Evolutionary conservation across 495 filamentous ascomycete genomes (phyloP).

Genomic region (Aspergillus nidulans): DNA sequence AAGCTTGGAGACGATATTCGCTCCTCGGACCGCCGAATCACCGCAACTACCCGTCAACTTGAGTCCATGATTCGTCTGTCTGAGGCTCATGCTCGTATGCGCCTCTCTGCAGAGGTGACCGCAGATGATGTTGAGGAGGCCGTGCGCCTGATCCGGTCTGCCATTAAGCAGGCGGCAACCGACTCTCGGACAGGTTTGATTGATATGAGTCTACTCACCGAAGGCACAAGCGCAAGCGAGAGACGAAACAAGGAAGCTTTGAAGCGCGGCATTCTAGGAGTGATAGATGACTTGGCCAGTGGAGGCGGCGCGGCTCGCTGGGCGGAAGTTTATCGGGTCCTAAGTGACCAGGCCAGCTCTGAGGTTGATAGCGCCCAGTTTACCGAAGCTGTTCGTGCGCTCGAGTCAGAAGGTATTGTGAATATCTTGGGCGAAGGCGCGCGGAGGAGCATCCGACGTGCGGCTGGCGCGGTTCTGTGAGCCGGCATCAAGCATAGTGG

Average conservation of each 20-base stretch:
- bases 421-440: constrained; percentile 81
- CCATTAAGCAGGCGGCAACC: constrained; percentile 95
- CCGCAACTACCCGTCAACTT: constrained; percentile 90
- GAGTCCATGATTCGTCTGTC: constrained; percentile 96
- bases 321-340: constrained; percentile 64
- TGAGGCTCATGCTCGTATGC: constrained; percentile 98
- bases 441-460: constrained; percentile 75
- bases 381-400: constrained; percentile 65
- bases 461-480: constrained; percentile 47
- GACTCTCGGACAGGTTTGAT: constrained; percentile 88
- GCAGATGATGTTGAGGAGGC: constrained; percentile 83
- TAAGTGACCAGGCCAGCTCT: constrained; percentile 72
- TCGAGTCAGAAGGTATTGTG: constrained; percentile 82
- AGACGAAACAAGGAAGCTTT: constrained; percentile 74
- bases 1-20: constrained; percentile 94
- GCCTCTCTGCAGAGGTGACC: constrained; percentile 71
- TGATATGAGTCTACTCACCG: constrained; percentile 92
- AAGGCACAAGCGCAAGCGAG: constrained; percentile 83
- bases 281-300: constrained; percentile 72
- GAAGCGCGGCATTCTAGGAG: constrained; percentile 67
- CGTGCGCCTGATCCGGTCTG: constrained; percentile 83
- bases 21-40: constrained; percentile 89
- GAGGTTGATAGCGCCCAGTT: constrained; percentile 74
- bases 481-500: background rate
- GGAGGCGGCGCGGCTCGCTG: constrained; percentile 63